These are phyloP conservation scores for Trichoderma polysporum DNA, from an alignment of 2,329 filamentous ascomycete species.

Conservation along the genomic window DNA sequence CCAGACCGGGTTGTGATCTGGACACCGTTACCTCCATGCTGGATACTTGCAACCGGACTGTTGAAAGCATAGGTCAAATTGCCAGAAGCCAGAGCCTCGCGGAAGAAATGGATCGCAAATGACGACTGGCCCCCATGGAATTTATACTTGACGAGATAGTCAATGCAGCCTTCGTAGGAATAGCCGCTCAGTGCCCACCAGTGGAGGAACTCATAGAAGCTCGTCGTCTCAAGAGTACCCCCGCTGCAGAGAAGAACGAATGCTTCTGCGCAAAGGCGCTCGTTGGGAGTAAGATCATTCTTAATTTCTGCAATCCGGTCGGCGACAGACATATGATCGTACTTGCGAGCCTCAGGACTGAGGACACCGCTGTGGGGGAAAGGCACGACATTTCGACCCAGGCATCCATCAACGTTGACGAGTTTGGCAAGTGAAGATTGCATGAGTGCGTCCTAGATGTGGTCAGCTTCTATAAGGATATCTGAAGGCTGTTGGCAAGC, in stretches of 20 bases:
- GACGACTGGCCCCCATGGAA: slow-evolving; percentile 9
- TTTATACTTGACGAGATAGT: slow-evolving; percentile 14
- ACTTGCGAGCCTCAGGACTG: slow-evolving; percentile 6
- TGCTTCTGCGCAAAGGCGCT: slow-evolving; percentile 7
- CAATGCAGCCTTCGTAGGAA: slow-evolving; percentile 13
- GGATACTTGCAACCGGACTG: neutral
- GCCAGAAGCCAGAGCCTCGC: neutral
- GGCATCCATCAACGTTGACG: slow-evolving; percentile 14
- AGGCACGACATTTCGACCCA: slow-evolving; percentile 3
- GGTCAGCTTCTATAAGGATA: neutral
- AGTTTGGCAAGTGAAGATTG: slow-evolving; percentile 13
- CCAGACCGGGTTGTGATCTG: slow-evolving; percentile 10
- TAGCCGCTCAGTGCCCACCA: slow-evolving; percentile 17
- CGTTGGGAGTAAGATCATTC: slow-evolving; percentile 7
- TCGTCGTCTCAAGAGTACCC: slow-evolving; percentile 10
- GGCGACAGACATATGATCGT: slow-evolving; percentile 17
- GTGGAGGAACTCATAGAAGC: slow-evolving; percentile 17
- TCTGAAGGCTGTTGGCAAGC: neutral
- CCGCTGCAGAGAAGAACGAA: slow-evolving; percentile 11
- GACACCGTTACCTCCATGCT: slow-evolving; percentile 4
- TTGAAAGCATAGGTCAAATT: slow-evolving; percentile 14
- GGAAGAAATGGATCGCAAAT: slow-evolving; percentile 13
- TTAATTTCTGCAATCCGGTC: slow-evolving; percentile 9
- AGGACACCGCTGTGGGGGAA: slow-evolving; percentile 9
- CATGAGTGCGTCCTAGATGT: slow-evolving; percentile 1